Evolutionary conservation across 2,329 filamentous ascomycete species (phyloP).

Genomic region (Paecilomyces variotii): DNA sequence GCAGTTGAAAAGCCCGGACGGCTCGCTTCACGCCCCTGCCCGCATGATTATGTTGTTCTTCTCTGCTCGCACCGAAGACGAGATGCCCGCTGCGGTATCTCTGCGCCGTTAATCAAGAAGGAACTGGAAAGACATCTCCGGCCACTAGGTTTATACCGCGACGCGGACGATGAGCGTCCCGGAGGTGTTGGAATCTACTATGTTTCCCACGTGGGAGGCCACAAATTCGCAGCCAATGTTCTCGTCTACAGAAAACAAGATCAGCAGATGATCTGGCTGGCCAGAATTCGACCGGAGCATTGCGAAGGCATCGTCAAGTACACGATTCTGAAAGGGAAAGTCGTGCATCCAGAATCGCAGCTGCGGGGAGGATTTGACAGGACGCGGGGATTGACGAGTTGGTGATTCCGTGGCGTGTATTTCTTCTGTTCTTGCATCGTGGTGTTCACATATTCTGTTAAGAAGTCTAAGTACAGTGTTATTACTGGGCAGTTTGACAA

Average conservation of each 20-base stretch:
- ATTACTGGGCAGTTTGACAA: background rate
- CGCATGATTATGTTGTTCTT: constrained; percentile 74
- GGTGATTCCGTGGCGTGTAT: constrained; percentile 13
- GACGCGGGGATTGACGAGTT: constrained; percentile 61
- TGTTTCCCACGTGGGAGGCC: constrained; percentile 84
- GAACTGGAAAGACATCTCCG: constrained; percentile 79
- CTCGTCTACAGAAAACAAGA: constrained; percentile 64
- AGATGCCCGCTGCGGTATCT: constrained; percentile 85
- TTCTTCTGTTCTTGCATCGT: background rate
- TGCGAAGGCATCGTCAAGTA: constrained; percentile 82
- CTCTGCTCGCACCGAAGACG: constrained; percentile 84
- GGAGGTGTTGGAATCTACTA: constrained; percentile 88
- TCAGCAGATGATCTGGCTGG: constrained; percentile 64
- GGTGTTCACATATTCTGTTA: no score
- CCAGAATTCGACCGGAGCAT: constrained; percentile 75
- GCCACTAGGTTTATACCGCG: constrained; percentile 68
- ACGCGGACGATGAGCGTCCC: constrained; percentile 71
- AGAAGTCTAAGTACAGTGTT: background rate
- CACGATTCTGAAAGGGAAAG: constrained; percentile 79
- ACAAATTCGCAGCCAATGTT: constrained; percentile 89
- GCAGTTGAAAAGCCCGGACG: constrained; percentile 26
- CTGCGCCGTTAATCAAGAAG: constrained; percentile 68
- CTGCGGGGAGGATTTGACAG: constrained; percentile 79
- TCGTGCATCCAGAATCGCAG: constrained; percentile 77
- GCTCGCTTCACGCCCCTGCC: constrained; percentile 52